phyloP scores from a whole-genome alignment of 805 yeast genomes.

The Myxozyma nipponensis region DNA sequence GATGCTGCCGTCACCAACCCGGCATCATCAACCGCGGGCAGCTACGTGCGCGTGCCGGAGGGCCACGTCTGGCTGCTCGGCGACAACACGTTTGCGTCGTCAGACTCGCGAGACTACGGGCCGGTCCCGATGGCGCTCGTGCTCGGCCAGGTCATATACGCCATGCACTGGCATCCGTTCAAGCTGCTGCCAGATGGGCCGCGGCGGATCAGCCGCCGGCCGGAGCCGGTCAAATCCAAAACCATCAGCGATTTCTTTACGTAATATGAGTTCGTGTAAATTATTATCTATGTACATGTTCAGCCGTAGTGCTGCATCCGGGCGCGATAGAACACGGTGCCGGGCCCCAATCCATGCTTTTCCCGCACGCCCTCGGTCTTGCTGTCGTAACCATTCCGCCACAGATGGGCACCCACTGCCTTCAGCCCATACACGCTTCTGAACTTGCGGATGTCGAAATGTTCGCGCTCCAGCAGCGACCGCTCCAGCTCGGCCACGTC shows the following conservation, averaged over 20 bases:
- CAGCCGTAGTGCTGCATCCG: conserved; percentile 16
- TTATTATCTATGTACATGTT: background rate
- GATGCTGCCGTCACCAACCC: conserved; percentile 35
- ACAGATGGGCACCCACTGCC: conserved; percentile 89
- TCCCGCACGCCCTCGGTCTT: conserved; percentile 65
- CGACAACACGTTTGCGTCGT: conserved; percentile 79
- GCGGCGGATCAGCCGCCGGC: no score
- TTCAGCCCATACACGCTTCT: conserved; percentile 51
- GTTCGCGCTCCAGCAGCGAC: conserved; percentile 39
- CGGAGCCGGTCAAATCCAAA: no score
- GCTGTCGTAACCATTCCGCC: conserved; percentile 83
- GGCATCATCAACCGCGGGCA: conserved; percentile 27
- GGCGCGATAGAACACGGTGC: conserved; percentile 52
- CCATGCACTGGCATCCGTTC: conserved; percentile 15
- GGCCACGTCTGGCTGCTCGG: conserved; percentile 99
- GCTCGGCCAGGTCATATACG: conserved; percentile 63
- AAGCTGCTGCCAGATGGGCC: conserved; percentile 14
- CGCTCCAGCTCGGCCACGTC: conserved; percentile 8
- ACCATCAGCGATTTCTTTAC: no score
- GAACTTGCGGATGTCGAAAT: conserved; percentile 72
- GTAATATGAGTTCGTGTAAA: no score
- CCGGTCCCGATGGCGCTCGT: conserved; percentile 86
- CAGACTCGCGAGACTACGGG: conserved; percentile 86
- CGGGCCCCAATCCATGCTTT: conserved; percentile 67
- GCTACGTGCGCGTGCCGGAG: conserved; percentile 73